Conservation (phyloP, 768 basidiomycete genomes). For the Clavaria fumosa region DNA sequence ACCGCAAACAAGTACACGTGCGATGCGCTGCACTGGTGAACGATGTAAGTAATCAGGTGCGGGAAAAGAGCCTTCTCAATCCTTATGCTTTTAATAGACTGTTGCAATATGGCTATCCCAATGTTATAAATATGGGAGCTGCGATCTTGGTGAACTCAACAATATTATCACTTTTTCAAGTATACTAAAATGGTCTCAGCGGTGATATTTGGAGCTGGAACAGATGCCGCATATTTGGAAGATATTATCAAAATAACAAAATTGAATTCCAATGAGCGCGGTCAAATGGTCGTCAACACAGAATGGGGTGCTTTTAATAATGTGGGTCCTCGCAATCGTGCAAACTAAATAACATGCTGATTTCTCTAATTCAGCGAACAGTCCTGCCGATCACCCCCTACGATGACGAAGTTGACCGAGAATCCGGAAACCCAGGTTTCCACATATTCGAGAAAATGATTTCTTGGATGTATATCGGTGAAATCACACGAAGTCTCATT, state of each 20-base stretch:
- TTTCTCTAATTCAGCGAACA: not conserved
- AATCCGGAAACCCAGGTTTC: conserved; percentile 59
- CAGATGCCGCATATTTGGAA: conserved; percentile 76
- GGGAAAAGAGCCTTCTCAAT: not conserved
- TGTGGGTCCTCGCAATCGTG: conserved; percentile 25
- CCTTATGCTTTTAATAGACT: not conserved
- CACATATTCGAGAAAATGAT: conserved; percentile 77
- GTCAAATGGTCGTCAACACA: conserved; percentile 63
- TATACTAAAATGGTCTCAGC: conserved; percentile 53
- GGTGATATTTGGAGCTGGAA: conserved; percentile 73
- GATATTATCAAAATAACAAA: conserved; percentile 47
- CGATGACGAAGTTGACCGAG: conserved; percentile 65
- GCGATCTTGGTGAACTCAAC: conserved; percentile 45
- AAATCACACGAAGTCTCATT: conserved; percentile 55
- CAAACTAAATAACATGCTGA: conserved; percentile 11
- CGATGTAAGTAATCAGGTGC: conserved; percentile 41
- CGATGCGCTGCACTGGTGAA: conserved; percentile 87
- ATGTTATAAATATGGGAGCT: not conserved
- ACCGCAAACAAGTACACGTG: conserved; percentile 84
- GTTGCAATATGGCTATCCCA: conserved; percentile 1
- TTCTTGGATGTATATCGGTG: conserved; percentile 75
- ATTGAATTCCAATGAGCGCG: conserved; percentile 34
- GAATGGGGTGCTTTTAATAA: conserved; percentile 84
- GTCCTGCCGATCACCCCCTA: conserved; percentile 30
- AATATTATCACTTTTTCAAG: conserved; percentile 33